Base-by-base conservation (phyloP, 441 rosid genomes). In the Codiaeum variegatum region DNA sequence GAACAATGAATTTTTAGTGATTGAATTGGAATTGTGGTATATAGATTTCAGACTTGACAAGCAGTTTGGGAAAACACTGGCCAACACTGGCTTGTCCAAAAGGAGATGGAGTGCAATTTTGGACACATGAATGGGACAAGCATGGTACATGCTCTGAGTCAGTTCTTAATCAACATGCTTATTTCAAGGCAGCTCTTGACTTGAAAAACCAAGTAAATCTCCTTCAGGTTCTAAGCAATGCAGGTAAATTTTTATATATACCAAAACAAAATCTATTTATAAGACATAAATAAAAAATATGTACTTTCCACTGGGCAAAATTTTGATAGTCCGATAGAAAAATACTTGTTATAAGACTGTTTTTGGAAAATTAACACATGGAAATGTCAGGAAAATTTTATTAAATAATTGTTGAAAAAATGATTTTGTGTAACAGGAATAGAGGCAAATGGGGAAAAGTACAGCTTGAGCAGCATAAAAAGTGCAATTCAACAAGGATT, bases 101-200 rank as follows among this genome's bases (percentile, higher is more conserved):
- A 82, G 44, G 76, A 88, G 26, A 60, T 34, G 80, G 80, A 32
- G 26, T 44, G 18, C 16, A 19, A n/a, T 77, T 77, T 12, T 77
- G 98, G 98, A 40, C 85, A 8, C 97, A 93, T 56, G 97, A 93
- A 68, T 93, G 97, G 98, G 80, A 60, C 1, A 93, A 91, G 71
- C 97, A 93, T 4, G 98, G 97, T 6, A 93, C 98, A 0, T 93
- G 97, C 81, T 78, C 97, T 0, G 87, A 90, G 77, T 91, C 97
- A 0, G 81, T 71, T 24, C 87, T 93, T 44, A 86, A 85, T 77
- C 93, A 91, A 61, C 96, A 75, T 56, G 90, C 78, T 3, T 93
- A 93, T 76, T 93, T 93, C 5, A 78, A 84, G 63, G 82, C 85
- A 24, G 83, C 86, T 60, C 91, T 93, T 73, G 76, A 76, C 54